Evolutionary conservation across 768 basidiomycete species (phyloP).

Genomic region (Gymnopilus junonius): DNA sequence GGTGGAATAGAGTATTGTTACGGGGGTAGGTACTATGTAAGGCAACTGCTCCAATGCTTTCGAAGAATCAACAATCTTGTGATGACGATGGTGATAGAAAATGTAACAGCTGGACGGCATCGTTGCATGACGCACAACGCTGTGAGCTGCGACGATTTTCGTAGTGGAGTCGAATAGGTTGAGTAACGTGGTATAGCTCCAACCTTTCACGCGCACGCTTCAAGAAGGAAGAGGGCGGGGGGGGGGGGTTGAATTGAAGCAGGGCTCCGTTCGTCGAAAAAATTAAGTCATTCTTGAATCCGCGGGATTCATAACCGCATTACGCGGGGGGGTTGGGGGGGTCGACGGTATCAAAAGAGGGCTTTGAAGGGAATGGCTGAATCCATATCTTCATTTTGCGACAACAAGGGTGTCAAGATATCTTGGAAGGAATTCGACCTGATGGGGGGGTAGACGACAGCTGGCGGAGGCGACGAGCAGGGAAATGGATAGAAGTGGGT

Average conservation of each 20-base stretch:
- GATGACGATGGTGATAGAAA: not conserved
- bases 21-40: not conserved
- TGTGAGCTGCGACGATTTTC: too few relatives aligned
- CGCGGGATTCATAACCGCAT: not conserved
- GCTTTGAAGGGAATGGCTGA: not conserved
- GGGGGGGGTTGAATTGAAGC: not conserved
- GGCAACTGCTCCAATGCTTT: not conserved
- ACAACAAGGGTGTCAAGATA: not conserved
- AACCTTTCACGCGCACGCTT: too few relatives aligned
- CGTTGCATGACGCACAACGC: too few relatives aligned
- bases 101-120: too few relatives aligned
- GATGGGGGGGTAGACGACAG: too few relatives aligned
- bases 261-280: not conserved
- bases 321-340: too few relatives aligned
- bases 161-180: too few relatives aligned
- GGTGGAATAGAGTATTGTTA: not conserved
- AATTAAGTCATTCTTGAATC: not conserved
- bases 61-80: not conserved
- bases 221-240: too few relatives aligned
- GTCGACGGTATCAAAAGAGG: not conserved
- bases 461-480: not conserved
- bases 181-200: not conserved
- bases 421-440: too few relatives aligned
- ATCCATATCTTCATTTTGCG: not conserved
- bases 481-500: not conserved